Base-by-base conservation (phyloP, 305 asterid genomes). In the Fraxinus dipetala region DNA sequence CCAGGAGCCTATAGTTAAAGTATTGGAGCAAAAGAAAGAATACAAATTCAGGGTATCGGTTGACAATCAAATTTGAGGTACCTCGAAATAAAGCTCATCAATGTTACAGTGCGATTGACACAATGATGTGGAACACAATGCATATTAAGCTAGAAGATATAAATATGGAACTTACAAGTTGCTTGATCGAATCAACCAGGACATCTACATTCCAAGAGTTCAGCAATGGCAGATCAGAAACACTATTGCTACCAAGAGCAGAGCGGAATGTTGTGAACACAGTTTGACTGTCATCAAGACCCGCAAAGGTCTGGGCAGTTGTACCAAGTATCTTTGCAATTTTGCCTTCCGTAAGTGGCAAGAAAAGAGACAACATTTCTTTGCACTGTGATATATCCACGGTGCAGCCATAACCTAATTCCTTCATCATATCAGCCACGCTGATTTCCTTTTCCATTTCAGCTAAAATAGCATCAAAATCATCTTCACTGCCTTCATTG, bases 401-500 rank as follows among this genome's bases (percentile, higher is more conserved):
- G 14, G 99, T 96, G 95, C 98, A 96, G 56, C 98, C 97, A 89
- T 93, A 94, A 83, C 99, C 98, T 83, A 96, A 87, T 87, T 94
- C 99, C 82, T 91, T 91, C 94, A 96, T 90, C 81, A 92, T 89
- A 80, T 92, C 98, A 69, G 98, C 92, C 90, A 96, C 91, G 89
- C 95, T 90, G 89, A 92, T 90, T 90, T 93, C 99, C 86, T 91
- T 93, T 91, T 94, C 98, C 99, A 94, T 91, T 85, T 94, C 99
- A 30, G 91, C 97, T 85, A 96, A 88, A 84, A 96, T 85, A 85
- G 91, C 89, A 88, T 93, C 98, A 86, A 94, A 93, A 90, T 96
- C 97, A 85, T 92, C 97, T 85, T 90, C 92, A 51, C 85, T 87
- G 0, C 83, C 91, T 63, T 90, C 98, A 69, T 83, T 87, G 65